Conservation (phyloP, 805 yeast genomes). For the Candida easanensis region DNA sequence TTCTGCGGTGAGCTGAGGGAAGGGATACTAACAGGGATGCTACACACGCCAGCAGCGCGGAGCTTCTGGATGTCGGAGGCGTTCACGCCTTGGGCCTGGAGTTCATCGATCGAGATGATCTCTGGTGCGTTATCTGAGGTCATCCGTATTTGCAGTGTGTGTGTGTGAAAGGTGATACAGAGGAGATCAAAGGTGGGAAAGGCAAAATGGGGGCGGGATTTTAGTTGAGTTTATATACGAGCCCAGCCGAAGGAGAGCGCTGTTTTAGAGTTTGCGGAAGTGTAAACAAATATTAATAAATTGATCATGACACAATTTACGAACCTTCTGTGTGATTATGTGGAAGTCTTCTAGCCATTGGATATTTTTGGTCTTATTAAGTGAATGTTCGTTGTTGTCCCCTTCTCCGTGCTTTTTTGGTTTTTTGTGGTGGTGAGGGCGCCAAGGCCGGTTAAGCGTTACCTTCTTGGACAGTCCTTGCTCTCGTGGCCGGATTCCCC, state of each 20-base stretch:
- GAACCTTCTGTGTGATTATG: background rate
- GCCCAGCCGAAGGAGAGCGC: too few relatives aligned
- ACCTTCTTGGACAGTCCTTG: conserved; percentile 10
- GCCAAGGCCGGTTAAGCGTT: too few relatives aligned
- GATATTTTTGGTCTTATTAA: too few relatives aligned
- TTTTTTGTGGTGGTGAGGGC: too few relatives aligned
- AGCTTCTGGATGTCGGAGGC: conserved; percentile 69
- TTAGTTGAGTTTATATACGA: too few relatives aligned
- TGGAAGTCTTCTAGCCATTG: too few relatives aligned
- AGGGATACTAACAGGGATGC: conserved; percentile 51
- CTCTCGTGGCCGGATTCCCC: conserved; percentile 20
- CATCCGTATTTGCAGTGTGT: conserved; percentile 7
- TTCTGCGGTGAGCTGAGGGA: background rate
- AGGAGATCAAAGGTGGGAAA: background rate
- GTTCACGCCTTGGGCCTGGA: conserved; percentile 67
- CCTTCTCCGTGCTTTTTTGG: too few relatives aligned
- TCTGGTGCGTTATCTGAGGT: conserved; percentile 10
- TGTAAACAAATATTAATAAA: background rate
- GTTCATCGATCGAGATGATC: conserved; percentile 43
- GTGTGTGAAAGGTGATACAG: background rate
- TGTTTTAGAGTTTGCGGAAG: background rate
- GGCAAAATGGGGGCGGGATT: too few relatives aligned
- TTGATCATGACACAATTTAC: background rate
- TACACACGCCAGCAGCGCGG: conserved; percentile 63
- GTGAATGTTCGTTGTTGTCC: too few relatives aligned